phyloP scores from a whole-genome alignment of 805 yeast genomes.

The Schizosaccharomyces octosporus region DNA sequence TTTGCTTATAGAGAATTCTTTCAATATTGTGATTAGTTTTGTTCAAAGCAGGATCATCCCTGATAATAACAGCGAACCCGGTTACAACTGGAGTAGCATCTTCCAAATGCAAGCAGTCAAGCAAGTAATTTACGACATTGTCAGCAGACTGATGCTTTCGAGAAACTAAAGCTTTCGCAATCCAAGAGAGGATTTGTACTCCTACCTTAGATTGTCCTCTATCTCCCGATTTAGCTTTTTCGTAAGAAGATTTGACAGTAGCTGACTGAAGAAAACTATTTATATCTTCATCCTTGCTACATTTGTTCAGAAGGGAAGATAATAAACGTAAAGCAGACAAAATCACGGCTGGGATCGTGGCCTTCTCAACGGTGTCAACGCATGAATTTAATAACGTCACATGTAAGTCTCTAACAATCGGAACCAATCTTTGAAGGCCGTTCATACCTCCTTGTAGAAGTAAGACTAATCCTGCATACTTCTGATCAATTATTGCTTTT shows the following conservation, averaged over 20 bases:
- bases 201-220: conserved; percentile 22
- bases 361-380: not conserved
- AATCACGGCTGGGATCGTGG: not conserved
- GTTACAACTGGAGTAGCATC: not conserved
- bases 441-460: not conserved
- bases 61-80: conserved; percentile 31
- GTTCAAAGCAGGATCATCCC: conserved; percentile 38
- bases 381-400: not conserved
- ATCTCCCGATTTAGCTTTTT: conserved; percentile 36
- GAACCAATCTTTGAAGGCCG: not conserved
- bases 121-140: not conserved
- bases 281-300: not conserved
- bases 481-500: not conserved
- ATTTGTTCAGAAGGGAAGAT: conserved; percentile 33
- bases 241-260: not conserved
- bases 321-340: conserved; percentile 21
- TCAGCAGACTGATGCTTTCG: not conserved
- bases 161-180: not conserved
- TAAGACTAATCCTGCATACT: not conserved
- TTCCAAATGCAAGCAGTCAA: not conserved
- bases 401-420: not conserved
- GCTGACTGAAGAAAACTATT: not conserved
- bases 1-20: conserved; percentile 55
- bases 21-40: conserved; percentile 33
- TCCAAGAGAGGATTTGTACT: not conserved